Evolutionary conservation across 768 basidiomycete genomes (phyloP).

Genomic region (Pholiota molesta): DNA sequence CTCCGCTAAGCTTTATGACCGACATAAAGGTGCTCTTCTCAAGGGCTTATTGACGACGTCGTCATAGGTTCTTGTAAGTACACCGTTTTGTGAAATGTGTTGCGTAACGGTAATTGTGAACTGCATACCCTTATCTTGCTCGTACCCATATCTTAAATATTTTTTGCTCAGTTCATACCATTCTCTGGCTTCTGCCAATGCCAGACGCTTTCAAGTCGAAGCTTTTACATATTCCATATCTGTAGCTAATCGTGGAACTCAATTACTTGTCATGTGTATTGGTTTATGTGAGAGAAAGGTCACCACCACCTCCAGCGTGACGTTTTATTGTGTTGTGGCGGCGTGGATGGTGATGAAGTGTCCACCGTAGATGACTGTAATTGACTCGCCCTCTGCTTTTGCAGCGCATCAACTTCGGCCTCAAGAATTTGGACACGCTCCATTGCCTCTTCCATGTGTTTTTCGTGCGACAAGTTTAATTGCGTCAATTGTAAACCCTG

Average conservation of each 20-base stretch:
- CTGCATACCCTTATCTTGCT: neutral
- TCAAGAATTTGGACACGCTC: conserved; percentile 58
- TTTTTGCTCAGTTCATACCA: conserved; percentile 1
- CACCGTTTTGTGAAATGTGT: neutral
- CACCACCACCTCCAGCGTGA: conserved; percentile 8
- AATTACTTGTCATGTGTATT: neutral
- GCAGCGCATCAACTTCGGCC: conserved; percentile 53
- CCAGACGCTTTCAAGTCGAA: neutral
- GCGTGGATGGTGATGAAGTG: neutral
- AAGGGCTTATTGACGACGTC: conserved; percentile 45
- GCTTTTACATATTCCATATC: neutral
- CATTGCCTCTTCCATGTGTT: conserved; percentile 65
- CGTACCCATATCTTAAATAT: neutral
- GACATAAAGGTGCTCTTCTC: conserved; percentile 63
- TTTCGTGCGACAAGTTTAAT: conserved; percentile 68
- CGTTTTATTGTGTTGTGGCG: conserved; percentile 3
- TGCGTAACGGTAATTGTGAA: neutral
- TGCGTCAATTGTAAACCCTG: conserved; percentile 72
- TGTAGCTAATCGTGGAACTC: neutral
- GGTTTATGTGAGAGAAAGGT: neutral
- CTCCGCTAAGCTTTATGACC: conserved; percentile 72
- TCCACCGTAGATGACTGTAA: conserved; percentile 5
- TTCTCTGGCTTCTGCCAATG: neutral
- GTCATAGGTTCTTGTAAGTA: conserved; percentile 9
- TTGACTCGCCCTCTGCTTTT: conserved; percentile 28